Base-by-base conservation (phyloP, 2,329 filamentous ascomycete species). In the Diaporthe batatas region DNA sequence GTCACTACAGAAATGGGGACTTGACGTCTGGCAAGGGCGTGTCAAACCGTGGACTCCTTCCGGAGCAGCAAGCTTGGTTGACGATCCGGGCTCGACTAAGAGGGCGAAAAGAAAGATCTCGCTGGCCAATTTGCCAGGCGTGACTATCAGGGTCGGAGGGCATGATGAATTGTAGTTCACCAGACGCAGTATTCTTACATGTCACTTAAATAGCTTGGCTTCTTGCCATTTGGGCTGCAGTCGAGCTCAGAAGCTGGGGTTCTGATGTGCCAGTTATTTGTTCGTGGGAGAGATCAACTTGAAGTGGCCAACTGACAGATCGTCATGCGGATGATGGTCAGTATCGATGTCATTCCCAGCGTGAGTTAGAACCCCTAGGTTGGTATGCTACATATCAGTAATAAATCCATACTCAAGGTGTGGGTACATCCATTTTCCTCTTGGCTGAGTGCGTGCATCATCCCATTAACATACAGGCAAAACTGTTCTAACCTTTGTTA, bases 11-110 rank as follows among this genome's bases (percentile, higher is more conserved):
- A 75, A 77, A 57, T 83, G 81, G 81, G 81, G 81, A 1, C 70
- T 83, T 16, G 81, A 83, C 36, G 82, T 83, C 18, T 83, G 80
- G 77, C 80, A 83, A 68, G 82, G 80, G 4, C 75, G 79, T 8
- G 74, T 83, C 59, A 80, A 79, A 75, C 79, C 81, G 2, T 84
- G 80, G 82, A 77, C 75, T 29, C 78, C 78, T 44, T 76, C 78
- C 1, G 80, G 79, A 2, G 77, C 77, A 32, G 77, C 76, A 12
- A 75, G 77, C 2, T 75, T 75, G 14, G 75, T 77, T 29, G 75
- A 78, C 1, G 75, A 78, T 54, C 73, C 76, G 1, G 75, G 73
- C 1, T 77, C 78, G 1, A 78, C 76, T 1, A 74, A 78, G 44
- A 76, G 76, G 29, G 77, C 77, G 1, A 77, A 76, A 34, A 64